Evolutionary conservation across 257 asterid species (phyloP).

Genomic region (Forsythia viridissima): DNA sequence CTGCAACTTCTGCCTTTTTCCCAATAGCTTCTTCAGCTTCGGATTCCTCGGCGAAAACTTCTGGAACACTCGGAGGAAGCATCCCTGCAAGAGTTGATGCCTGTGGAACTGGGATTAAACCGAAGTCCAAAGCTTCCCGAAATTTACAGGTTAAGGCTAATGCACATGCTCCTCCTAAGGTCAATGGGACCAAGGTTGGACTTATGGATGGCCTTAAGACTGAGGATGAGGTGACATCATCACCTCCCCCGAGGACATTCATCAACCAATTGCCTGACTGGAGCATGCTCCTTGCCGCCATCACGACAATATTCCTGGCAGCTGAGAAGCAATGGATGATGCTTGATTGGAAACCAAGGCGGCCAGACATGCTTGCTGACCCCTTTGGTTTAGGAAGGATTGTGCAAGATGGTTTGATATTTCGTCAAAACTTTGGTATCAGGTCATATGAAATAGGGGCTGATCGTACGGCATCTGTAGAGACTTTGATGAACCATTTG

Average conservation of each 20-base stretch:
- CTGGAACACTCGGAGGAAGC: slow-evolving; percentile 63
- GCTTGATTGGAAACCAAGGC: slow-evolving; percentile 99
- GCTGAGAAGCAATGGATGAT: slow-evolving; percentile 99
- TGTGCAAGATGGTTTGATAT: slow-evolving; percentile 79
- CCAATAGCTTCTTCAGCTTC: slow-evolving; percentile 59
- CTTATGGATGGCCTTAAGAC: slow-evolving; percentile 63
- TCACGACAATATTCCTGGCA: slow-evolving; percentile 91
- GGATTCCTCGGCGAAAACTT: slow-evolving; percentile 58
- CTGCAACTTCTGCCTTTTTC: slow-evolving; percentile 75
- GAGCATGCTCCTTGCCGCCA: slow-evolving; percentile 99
- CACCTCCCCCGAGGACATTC: slow-evolving; percentile 87
- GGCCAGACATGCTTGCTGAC: slow-evolving; percentile 76
- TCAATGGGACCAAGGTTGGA: slow-evolving; percentile 89
- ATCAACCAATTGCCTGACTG: slow-evolving; percentile 95
- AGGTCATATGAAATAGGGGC: slow-evolving; percentile 99
- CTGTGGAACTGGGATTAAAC: slow-evolving; percentile 56
- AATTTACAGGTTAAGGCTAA: slow-evolving; percentile 67
- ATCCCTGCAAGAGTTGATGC: slow-evolving; percentile 61
- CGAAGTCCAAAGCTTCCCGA: slow-evolving; percentile 67
- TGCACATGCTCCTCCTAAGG: slow-evolving; percentile 90
- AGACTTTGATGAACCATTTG: slow-evolving; percentile 93
- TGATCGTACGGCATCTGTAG: slow-evolving; percentile 92
- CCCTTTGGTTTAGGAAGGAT: slow-evolving; percentile 87
- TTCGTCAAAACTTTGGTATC: slow-evolving; percentile 91
- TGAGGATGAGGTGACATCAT: slow-evolving; percentile 56